Evolutionary conservation across 75 land plant genomes (phyloP), one percentile per base, ranked within the genome.

Genomic region (Picea glauca): DNA sequence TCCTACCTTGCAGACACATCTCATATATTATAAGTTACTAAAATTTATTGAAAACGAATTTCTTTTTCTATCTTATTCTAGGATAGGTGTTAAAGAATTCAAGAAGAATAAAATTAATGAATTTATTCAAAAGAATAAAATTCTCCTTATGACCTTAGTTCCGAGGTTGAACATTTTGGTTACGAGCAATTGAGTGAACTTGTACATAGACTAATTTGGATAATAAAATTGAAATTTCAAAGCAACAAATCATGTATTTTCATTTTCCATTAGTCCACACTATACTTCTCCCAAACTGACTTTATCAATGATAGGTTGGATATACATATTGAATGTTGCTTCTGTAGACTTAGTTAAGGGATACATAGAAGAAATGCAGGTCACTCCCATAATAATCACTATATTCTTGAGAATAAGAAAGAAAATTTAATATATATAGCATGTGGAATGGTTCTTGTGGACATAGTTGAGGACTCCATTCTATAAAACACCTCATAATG

Each of bases 401-500:
- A 3, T 77, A 30, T 43, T 21, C 33, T 40, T 15, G 35, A n/a
- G 20, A 58, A 18, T 57, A 13, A 59, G 67, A 78, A 26, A 13
- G 12, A 1, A 23, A 13, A 54, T 64, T 4, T 2, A 46, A 23
- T 88, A 13, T 82, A 80, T 4, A 89, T 84, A 40, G 76, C 84
- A n/a, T 67, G 72, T 62, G 84, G 77, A 54, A 23, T 26, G 12
- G 60, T 81, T 1, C 78, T 86, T 60, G 38, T 74, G n/a, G 84
- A 86, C 63, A 76, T 74, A 35, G 63, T 87, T 23, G 43, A 81
- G n/a, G 82, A 88, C 77, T 76, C 88, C 66, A 58, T 92, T 23
- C 88, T 93, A 0, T 72, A 68, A 26, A 58, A 87, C 95, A 2
- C 87, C 89, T 67, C 95, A 93, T 79, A 93, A 81, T 81, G 85